Conservation (phyloP, 306 rosid genomes). For the Alnus rubra region DNA sequence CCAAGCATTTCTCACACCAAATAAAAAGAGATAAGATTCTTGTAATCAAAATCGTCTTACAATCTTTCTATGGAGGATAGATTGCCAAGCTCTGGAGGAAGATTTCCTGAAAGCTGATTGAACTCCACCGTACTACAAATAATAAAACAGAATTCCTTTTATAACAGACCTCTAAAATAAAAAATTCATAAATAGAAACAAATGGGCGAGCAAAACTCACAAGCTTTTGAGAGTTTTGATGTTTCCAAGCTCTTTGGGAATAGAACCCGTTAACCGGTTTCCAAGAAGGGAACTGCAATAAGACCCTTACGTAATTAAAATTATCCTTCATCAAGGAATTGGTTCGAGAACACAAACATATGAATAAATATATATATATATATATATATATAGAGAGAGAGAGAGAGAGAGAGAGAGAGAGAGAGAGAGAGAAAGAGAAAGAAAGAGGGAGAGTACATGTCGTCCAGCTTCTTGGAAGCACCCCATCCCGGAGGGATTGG, state of each 20-base stretch:
- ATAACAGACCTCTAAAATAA: neutral
- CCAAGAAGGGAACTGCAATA: conserved; percentile 55
- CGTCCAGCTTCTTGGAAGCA: conserved; percentile 32
- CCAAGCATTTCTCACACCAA: too few species aligned
- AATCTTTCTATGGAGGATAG: conserved; percentile 49
- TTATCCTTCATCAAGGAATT: neutral
- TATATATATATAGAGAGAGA: too few species aligned
- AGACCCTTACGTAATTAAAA: neutral
- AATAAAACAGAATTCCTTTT: neutral
- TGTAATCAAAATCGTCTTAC: conserved; percentile 29
- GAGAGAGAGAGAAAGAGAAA: too few species aligned
- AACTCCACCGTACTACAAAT: conserved; percentile 52
- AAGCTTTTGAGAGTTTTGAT: conserved; percentile 56
- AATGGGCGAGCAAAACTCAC: conserved; percentile 43
- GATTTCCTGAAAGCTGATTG: conserved; percentile 60
- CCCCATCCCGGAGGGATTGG: conserved; percentile 60
- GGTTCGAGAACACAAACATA: too few species aligned
- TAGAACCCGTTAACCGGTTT: conserved; percentile 60
- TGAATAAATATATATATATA: too few species aligned
- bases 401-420: too few species aligned
- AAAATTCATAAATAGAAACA: neutral
- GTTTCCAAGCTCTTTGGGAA: conserved; percentile 66
- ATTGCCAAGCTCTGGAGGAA: conserved; percentile 61
- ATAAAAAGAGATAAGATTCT: too few species aligned
- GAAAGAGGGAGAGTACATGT: conserved; percentile 28